Evolutionary conservation across 2,329 filamentous ascomycete species (phyloP).

Genomic region (Calonectria honghensis): DNA sequence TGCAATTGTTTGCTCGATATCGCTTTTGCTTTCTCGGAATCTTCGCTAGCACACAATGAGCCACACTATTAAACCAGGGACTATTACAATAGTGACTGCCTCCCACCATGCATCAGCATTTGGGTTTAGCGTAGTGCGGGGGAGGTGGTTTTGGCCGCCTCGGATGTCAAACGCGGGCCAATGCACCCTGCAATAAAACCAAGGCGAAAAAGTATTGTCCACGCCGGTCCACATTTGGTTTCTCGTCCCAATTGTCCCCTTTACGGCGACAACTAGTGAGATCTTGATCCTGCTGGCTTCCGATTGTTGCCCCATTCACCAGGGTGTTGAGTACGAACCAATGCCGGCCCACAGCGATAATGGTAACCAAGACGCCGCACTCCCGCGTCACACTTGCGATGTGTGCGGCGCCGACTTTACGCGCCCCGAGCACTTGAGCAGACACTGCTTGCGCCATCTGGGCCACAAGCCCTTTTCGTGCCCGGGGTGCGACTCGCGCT

Average conservation of each 20-base stretch:
- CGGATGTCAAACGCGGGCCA: slow-evolving; percentile 1
- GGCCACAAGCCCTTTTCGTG: slow-evolving; percentile 16
- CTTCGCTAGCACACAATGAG: background rate
- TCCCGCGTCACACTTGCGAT: slow-evolving; percentile 8
- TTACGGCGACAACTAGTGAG: background rate
- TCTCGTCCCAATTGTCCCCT: background rate
- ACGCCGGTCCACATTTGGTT: background rate
- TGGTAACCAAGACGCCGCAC: background rate
- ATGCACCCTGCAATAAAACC: background rate
- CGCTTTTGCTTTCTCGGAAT: background rate
- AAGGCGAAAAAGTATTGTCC: background rate
- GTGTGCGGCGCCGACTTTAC: slow-evolving; percentile 18
- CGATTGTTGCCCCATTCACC: too few relatives aligned
- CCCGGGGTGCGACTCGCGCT: slow-evolving; percentile 14
- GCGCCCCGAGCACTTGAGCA: slow-evolving; percentile 13
- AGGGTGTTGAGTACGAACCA: background rate
- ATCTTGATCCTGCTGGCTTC: background rate
- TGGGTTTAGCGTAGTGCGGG: slow-evolving; percentile 15
- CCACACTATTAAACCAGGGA: background rate
- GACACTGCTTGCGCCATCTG: slow-evolving; percentile 10
- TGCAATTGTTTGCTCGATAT: background rate
- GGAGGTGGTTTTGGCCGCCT: background rate
- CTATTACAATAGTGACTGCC: too few relatives aligned
- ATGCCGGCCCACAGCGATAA: background rate
- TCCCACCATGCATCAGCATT: background rate